Base-by-base conservation (phyloP, 805 yeast species). In the Cyberlindnera amylophila region DNA sequence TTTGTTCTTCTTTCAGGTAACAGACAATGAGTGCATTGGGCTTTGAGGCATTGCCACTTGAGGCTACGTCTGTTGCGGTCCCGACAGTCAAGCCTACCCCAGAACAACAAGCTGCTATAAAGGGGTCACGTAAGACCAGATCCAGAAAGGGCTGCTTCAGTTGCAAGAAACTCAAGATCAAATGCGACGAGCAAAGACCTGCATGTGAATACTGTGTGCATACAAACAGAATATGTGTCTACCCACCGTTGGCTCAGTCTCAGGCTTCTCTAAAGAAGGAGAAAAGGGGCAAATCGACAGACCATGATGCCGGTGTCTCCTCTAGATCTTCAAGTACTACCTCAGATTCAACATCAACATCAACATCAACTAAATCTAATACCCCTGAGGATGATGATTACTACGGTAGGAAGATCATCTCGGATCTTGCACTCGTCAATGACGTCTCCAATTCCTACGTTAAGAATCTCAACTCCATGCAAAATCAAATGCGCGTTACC, bases 101-200 rank as follows among this genome's bases (percentile, higher is more conserved):
- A 27, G 5, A 5, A 27, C 30, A 13, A 12, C 30, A 6, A 12
- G 14, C 14, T 5, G n/a, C 21, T 11, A 15, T 28, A 12, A 17
- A 6, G 5, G 10, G n/a, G 14, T 23, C 27, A 23, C 24, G 30
- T 4, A 27, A 27, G 30, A 41, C 29, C 39, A 41, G 90, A 59
- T 85, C 95, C 15, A 74, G 95, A 42, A 80, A 78, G 41, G 97
- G 98, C 1, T 90, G 98, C 64, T 70, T 79, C 27, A 86, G 93
- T 6, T 90, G 98, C 65, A 90, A 90, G 60, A 75, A 76, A 50
- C 73, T 96, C 51, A 70, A 96, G 38, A 96, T 91, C 33, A 90
- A 90, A 61, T 90, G 98, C 66, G 95, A 89, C 59, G 97, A 90
- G 62, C 67, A 66, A 1, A 82, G 77, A 45, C 97, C 97, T 1